Percentiles rank a stretch among this genome's conserved stretches.
Conservation (phyloP, 768 basidiomycete genomes). For the Calvatia gigantea region DNA sequence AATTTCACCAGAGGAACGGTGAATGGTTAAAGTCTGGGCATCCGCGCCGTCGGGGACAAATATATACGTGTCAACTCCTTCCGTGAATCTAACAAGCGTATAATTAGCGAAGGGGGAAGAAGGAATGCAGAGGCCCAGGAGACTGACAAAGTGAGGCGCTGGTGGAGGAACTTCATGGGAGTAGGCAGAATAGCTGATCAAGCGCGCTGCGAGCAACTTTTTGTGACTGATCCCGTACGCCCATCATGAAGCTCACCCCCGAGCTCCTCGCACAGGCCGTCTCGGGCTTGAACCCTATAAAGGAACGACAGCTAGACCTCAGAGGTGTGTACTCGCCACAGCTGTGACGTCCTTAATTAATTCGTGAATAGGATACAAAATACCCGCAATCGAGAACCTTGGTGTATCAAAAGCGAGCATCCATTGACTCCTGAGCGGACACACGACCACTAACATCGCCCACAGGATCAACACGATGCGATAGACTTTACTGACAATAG, state of each 20-base stretch:
- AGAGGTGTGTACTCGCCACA: constrained; percentile 52
- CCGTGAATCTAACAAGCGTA: constrained; percentile 48
- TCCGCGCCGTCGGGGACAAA: constrained; percentile 66
- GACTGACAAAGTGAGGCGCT: constrained; percentile 69
- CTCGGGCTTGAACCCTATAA: constrained; percentile 77
- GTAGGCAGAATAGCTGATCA: constrained; percentile 13
- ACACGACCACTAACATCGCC: constrained; percentile 13
- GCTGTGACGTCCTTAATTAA: constrained; percentile 20
- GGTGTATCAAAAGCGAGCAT: constrained; percentile 79
- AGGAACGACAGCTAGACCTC: constrained; percentile 89
- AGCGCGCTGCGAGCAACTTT: constrained; percentile 37
- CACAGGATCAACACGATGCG: constrained; percentile 87
- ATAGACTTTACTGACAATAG: constrained; percentile 94
- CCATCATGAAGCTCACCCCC: constrained; percentile 87
- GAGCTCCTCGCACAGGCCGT: constrained; percentile 84
- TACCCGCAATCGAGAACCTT: constrained; percentile 94
- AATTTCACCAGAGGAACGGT: constrained; percentile 74
- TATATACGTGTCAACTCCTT: constrained; percentile 72
- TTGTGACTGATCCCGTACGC: constrained; percentile 12
- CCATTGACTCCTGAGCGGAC: constrained; percentile 14
- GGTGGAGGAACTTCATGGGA: constrained; percentile 67
- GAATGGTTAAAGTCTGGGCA: constrained; percentile 65
- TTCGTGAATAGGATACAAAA: constrained; percentile 73
- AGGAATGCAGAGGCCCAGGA: not conserved
- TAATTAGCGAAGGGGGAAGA: constrained; percentile 17